Evolutionary conservation across 2,329 filamentous ascomycete genomes (phyloP), one percentile per base, ranked within the genome.

Genomic region (Fusarium sp.): DNA sequence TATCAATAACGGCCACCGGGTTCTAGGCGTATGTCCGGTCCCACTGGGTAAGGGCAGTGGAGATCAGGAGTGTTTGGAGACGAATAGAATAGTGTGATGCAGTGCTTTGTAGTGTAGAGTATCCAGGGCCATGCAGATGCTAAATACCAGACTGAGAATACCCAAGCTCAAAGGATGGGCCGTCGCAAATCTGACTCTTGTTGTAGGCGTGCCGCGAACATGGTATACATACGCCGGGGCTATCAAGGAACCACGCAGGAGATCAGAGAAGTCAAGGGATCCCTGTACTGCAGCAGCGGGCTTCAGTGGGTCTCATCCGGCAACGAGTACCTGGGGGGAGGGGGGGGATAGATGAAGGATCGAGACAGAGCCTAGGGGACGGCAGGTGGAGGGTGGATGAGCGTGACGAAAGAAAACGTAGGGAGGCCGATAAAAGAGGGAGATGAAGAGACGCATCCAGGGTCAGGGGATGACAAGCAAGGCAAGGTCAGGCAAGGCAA

Each of bases 231-330:
- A 63, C 62, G 33, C 67, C 56, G 61, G 68, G 61, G 63, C 58
- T 65, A 67, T 62, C 64, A 70, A 66, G 59, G 58, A 72, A 69
- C 63, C 58, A 72, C 60, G 66, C 57, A 72, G 70, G 65, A 72
- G 66, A 71, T 71, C 69, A 72, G 51, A 56, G 50, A 52, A 58
- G 52, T 40, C 70, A 67, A 67, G 71, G 71, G 63, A 50, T 51
- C 51, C 63, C 59, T 72, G 63, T 48, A 50, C 66, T 66, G 57
- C 59, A 63, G 63, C 59, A 64, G 63, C 67, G 67, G 71, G 59
- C 63, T 67, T 67, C 60, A 66, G 71, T 72, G 69, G 69, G 70
- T 49, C 71, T 53, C 42, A 54, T 52, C 55, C 66, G 67, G 69
- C 68, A 72, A 39, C 68, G 41, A 63, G 64, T 33, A 46, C 60